Evolutionary conservation across 1,284 basidiomycete genomes (phyloP).

Genomic region (Leccinum pallidistipes): DNA sequence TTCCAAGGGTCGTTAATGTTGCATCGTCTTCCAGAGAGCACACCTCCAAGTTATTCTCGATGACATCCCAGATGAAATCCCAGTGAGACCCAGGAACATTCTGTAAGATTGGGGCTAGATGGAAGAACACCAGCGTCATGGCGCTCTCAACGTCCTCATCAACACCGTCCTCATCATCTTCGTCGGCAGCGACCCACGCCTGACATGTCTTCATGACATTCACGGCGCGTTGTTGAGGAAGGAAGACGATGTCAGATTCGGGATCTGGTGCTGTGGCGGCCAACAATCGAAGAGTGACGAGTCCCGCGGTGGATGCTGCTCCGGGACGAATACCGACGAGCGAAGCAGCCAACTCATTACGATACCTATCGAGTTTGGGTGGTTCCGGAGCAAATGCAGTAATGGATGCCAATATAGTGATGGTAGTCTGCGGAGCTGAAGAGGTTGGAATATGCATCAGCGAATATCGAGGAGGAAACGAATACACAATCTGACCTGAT

Average conservation of each 20-base stretch:
- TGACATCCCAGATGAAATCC: slow-evolving; percentile 88
- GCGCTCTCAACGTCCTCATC: slow-evolving; percentile 71
- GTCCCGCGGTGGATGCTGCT: slow-evolving; percentile 68
- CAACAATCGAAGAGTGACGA: slow-evolving; percentile 71
- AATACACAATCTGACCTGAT: slow-evolving; percentile 43
- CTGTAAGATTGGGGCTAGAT: slow-evolving; percentile 88
- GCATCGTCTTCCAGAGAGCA: slow-evolving; percentile 57
- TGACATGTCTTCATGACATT: slow-evolving; percentile 89
- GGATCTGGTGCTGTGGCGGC: slow-evolving; percentile 74
- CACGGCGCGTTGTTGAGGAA: slow-evolving; percentile 85
- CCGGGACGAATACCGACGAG: slow-evolving; percentile 68
- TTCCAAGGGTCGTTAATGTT: slow-evolving; percentile 63
- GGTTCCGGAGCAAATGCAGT: slow-evolving; percentile 67
- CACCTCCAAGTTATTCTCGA: slow-evolving; percentile 89
- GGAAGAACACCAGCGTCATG: slow-evolving; percentile 73
- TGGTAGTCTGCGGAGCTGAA: slow-evolving; percentile 65
- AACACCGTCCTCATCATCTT: slow-evolving; percentile 52
- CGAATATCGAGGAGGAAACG: background rate
- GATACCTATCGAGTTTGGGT: slow-evolving; percentile 74
- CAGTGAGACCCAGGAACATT: slow-evolving; percentile 87
- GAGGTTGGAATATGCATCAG: slow-evolving; percentile 2
- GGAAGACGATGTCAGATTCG: slow-evolving; percentile 81
- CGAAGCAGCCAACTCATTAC: slow-evolving; percentile 87
- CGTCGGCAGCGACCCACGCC: slow-evolving; percentile 77
- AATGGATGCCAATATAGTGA: slow-evolving; percentile 66